Base-by-base conservation (phyloP, 108 stramenopile genomes). In the Cyclostephanos tholiformis region DNA sequence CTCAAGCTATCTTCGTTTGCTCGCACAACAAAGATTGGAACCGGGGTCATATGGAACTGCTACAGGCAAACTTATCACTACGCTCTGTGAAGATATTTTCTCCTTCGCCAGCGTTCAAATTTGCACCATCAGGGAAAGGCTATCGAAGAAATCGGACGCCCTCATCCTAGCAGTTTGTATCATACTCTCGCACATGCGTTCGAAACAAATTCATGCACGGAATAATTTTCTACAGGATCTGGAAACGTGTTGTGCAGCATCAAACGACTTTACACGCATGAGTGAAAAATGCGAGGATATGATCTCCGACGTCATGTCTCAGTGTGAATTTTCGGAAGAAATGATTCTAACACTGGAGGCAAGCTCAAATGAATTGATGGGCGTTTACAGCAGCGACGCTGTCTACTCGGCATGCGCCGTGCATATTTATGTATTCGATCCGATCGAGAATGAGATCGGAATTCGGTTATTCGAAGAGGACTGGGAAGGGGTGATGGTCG, bases 211-310 rank as follows among this genome's bases (percentile, higher is more conserved):
- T 14, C 73, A 71, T 35, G 75, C 75, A 13, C 82, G 93, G 4
- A 82, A 94, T 51, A 79, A 67, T 29, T 94, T 88, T 53, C 76
- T 89, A 10, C 71, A 77, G 41, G 93, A 92, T 76, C 82, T 94
- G 50, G 93, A 94, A 83, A 86, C 90, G 0, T 90, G 91, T 53
- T 94, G 93, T 71, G 91, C 93, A 12, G 91, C 93, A 26, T 76
- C 90, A 19, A 94, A 94, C 69, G 91, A 94, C 66, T 94, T 94
- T 71, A 73, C 88, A 60, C 89, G 93, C 11, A 91, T 94, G 91
- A 91, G 89, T 64, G 93, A 94, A 52, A 84, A 90, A 63, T 88
- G 87, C 59, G 91, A 94, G 67, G 91, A 89, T 64, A 82, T 92
- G 30, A 59, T 91, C 23, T 62, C 59, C 0, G 93, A 94, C 26